A percentile compares a stretch with the other conserved stretches of the same genome.
phyloP scores from a whole-genome alignment of 768 basidiomycete species.

The Mycena indigotica region DNA sequence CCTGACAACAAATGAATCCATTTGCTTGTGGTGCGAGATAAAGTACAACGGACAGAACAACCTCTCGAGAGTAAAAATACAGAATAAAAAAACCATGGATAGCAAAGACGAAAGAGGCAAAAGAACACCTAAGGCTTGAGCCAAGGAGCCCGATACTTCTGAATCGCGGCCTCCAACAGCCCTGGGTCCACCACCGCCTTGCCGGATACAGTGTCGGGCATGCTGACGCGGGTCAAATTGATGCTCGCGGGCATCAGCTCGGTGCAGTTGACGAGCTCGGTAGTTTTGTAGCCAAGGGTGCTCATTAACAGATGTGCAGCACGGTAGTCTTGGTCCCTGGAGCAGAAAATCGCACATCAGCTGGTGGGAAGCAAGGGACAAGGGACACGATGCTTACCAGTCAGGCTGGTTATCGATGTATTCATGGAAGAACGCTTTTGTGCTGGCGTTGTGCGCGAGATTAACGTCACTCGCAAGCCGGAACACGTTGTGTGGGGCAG shows the following conservation, averaged over 20 bases:
- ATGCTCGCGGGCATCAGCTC: constrained; percentile 22
- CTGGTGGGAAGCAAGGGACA: not conserved
- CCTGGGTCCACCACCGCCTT: constrained; percentile 3
- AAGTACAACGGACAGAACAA: no score
- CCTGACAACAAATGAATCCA: no score
- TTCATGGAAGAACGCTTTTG: constrained; percentile 6
- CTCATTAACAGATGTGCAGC: constrained; percentile 19
- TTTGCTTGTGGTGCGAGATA: no score
- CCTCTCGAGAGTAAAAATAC: no score
- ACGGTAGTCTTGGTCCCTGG: constrained; percentile 20
- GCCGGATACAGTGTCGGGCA: not conserved
- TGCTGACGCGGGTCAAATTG: constrained; percentile 8
- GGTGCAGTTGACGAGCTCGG: constrained; percentile 18
- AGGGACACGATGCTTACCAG: constrained; percentile 7
- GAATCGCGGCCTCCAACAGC: constrained; percentile 18
- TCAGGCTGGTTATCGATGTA: constrained; percentile 19
- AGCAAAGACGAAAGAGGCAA: no score
- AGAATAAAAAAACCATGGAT: no score
- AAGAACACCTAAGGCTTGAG: no score
- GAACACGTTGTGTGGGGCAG: not conserved
- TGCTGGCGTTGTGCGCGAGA: constrained; percentile 14
- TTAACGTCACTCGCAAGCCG: constrained; percentile 12
- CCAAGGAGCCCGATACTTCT: constrained; percentile 19
- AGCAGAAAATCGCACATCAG: not conserved
- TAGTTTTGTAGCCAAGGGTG: constrained; percentile 7